Base-by-base conservation (phyloP, 2,329 filamentous ascomycete genomes). In the Hypoxylon sp. region DNA sequence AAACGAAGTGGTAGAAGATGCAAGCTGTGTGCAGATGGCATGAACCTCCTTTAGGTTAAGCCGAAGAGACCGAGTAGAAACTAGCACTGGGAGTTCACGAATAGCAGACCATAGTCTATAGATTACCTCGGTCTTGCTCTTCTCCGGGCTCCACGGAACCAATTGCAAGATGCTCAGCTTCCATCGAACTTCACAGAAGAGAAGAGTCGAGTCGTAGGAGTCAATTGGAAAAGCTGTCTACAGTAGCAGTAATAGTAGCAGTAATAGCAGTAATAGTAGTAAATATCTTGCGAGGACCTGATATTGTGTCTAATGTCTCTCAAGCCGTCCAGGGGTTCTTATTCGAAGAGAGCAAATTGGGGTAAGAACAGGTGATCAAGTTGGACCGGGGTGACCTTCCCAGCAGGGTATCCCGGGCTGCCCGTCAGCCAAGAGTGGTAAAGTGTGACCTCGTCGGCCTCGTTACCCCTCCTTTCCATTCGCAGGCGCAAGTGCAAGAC, bases 401-500 rank as follows among this genome's bases (percentile, higher is more conserved):
- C 46, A 35, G 40, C 46, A 24, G 9, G 55, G 61, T 64, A 64
- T 64, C 49, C 61, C n/a, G n/a, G n/a, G n/a, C n/a, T n/a, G n/a
- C n/a, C n/a, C 61, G 61, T 43, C 31, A 11, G 49, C 61, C 49
- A 56, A 48, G 52, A 51, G 55, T 33, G 54, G 55, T 43, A 58
- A 58, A 48, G 55, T 50, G 55, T 58, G 27, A 62, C 52, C 33
- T 59, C 15, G 51, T 58, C 56, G 27, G 59, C 52, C 33, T 59
- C 15, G 51, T 58, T 61, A 64, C 61, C 61, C 61, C 61, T 64
- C 61, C 56, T 64, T 64, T 60, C 20, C 48, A 55, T 52, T 63
- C 50, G 60, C 57, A 43, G 21, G 41, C 52, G 48, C 57, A 43
- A 26, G 41, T 55, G 48, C 51, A 48, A 59, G 45, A 41, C 42